Base-by-base conservation (phyloP, 2,329 filamentous ascomycete species). In the Ilyonectria sp. region DNA sequence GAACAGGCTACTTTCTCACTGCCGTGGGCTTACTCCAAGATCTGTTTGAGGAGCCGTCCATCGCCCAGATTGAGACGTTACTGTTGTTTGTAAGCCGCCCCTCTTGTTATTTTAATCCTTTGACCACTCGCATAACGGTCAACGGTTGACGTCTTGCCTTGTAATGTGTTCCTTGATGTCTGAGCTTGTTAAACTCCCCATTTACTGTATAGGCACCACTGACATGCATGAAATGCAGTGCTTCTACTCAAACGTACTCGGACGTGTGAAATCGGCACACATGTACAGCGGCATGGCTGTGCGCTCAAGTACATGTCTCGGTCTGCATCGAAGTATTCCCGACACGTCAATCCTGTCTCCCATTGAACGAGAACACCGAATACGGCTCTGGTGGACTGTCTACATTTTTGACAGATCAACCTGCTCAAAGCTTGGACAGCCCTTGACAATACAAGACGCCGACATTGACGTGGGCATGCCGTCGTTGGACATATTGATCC, bases 251-350 rank as follows among this genome's bases (percentile, higher is more conserved):
- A 69, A 69, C 26, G 67, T 58, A 2, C 54, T 69, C 2, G 67
- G 67, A 3, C 31, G 67, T 13, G 52, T 63, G 3, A 65, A 66
- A 29, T 69, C 67, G 6, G 62, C 67, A 7, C 67, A 69, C 49
- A 69, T 69, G 67, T 69, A 69, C 29, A 69, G 67, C 37, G 67
- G 67, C 26, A 69, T 69, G 54, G 67, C 67, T 11, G 40, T 69
- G 57, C 67, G 67, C 3, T 40, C 50, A 47, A 66, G 62, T n/a
- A 69, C 67, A 10, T 66, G 55, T 44, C 63, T 69, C 15, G 67
- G 67, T 17, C 53, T 69, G 6, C 67, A 69, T 55, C 43, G 63
- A 33, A 33, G 47, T 26, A 57, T 63, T n/a, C 67, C 63, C 11
- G 63, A 60, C 13, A 35, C 23, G 9, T 62, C 63, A 3, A 37